phyloP scores from a whole-genome alignment of 2,329 filamentous ascomycete species.

The Clonostachys solani region DNA sequence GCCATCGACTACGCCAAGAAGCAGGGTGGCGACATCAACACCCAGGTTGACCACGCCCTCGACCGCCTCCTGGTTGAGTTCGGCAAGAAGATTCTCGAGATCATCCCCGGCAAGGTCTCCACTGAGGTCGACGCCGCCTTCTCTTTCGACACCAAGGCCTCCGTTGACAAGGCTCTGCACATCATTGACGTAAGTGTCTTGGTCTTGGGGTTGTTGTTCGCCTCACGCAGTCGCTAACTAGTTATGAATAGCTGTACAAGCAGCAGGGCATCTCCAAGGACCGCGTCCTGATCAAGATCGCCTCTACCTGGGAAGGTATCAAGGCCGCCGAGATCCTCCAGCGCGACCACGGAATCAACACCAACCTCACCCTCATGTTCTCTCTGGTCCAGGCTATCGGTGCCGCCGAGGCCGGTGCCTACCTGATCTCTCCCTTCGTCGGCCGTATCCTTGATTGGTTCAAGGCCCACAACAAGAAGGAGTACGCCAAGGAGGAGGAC shows the following conservation, averaged over 20 bases:
- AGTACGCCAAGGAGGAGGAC: conserved; percentile 85
- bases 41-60: conserved; percentile 84
- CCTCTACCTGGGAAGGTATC: conserved; percentile 99
- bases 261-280: conserved; percentile 87
- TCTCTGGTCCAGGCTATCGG: conserved; percentile 91
- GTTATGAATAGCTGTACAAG: conserved; percentile 75
- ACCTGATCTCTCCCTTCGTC: conserved; percentile 98
- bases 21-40: conserved; percentile 63
- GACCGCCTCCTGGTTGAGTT: conserved; percentile 97
- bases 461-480: conserved; percentile 94
- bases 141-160: conserved; percentile 91
- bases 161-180: conserved; percentile 91
- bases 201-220: neutral
- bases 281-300: conserved; percentile 96
- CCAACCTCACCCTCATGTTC: conserved; percentile 99
- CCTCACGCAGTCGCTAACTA: neutral
- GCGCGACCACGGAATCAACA: conserved; percentile 93
- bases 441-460: conserved; percentile 99
- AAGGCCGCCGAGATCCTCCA: conserved; percentile 97
- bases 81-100: conserved; percentile 93
- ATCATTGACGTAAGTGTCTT: conserved; percentile 76
- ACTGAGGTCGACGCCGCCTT: conserved; percentile 96
- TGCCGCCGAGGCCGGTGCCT: conserved; percentile 90
- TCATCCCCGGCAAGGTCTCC: conserved; percentile 97
- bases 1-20: conserved; percentile 84